phyloP scores from a whole-genome alignment of 352 stramenopile genomes.

The Thalassiosira pacifica region DNA sequence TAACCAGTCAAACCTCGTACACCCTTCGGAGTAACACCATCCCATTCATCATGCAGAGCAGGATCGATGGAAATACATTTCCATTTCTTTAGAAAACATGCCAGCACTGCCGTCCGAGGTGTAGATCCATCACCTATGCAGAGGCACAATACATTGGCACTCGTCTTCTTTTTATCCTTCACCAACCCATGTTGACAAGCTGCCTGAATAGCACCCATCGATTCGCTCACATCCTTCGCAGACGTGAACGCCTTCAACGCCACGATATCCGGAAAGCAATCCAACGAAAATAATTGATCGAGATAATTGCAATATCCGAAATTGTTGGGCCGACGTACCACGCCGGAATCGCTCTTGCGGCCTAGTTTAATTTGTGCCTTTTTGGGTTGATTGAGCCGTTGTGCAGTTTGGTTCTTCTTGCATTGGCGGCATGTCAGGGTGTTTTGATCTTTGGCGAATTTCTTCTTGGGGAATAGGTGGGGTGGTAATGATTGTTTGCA shows the following conservation, averaged over 20 bases:
- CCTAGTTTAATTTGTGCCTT: slow-evolving; percentile 20
- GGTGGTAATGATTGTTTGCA: slow-evolving; percentile 18
- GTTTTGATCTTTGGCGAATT: slow-evolving; percentile 25
- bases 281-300: slow-evolving; percentile 61
- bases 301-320: slow-evolving; percentile 67
- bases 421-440: slow-evolving; percentile 51
- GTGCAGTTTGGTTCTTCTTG: slow-evolving; percentile 44
- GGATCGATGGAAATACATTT: slow-evolving; percentile 66
- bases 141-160: slow-evolving; percentile 42
- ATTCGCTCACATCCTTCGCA: slow-evolving; percentile 66
- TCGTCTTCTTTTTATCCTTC: slow-evolving; percentile 10
- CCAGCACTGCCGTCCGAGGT: slow-evolving; percentile 58
- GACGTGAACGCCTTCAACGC: slow-evolving; percentile 40
- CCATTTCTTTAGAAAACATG: slow-evolving; percentile 61
- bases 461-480: slow-evolving; percentile 37
- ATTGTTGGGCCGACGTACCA: slow-evolving; percentile 59
- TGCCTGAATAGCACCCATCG: slow-evolving; percentile 62
- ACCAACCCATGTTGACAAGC: slow-evolving; percentile 43
- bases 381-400: slow-evolving; percentile 50
- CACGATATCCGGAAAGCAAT: slow-evolving; percentile 65
- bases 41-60: slow-evolving; percentile 57
- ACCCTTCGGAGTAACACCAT: slow-evolving; percentile 22
- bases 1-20: slow-evolving; percentile 55
- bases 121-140: slow-evolving; percentile 67
- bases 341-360: slow-evolving; percentile 41